Evolutionary conservation across 2,329 filamentous ascomycete species (phyloP), one percentile per base, ranked within the genome.

Genomic region (Calonectria crousiana): DNA sequence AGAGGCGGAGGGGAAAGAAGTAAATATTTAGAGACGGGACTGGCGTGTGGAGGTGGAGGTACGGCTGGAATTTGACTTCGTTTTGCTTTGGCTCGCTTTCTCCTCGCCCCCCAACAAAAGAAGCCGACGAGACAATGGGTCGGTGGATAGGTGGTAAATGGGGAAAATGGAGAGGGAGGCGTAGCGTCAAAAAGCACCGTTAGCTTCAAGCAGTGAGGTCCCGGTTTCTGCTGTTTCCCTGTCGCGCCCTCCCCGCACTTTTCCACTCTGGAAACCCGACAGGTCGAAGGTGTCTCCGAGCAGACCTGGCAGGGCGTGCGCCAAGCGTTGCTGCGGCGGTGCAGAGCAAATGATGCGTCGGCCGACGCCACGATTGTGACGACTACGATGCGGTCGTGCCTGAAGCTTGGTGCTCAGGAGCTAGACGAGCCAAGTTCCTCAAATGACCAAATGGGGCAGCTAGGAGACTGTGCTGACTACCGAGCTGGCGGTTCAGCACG

Each of bases 61-160:
- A 65, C 64, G 34, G 65, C 34, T 41, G 65, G 52, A 67, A 52
- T 51, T 62, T 62, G 44, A 66, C 34, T 60, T 67, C 32, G 32
- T 62, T 66, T 34, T 72, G 70, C 70, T 56, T 65, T 65, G 60
- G 36, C 41, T 53, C 18, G 26, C 51, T 53, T 26, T 53, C 51
- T 26, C 64, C 69, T 47, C 20, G n/a, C n/a, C 44, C 56, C 70
- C 71, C 66, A 73, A 67, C 67, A 73, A 73, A 73, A 73, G 70
- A 62, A n/a, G 58, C 67, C 51, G 58, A 47, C 20, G 60, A 66
- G 62, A 58, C 60, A 73, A 73, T 62, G 60, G 67, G 56, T 34
- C 28, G 34, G 56, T 62, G 56, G 66, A 49, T 69, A 44, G 56
- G 53, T 67, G 66, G 68, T 66, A 67, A 56, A 58, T 72, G 53